Conservation (phyloP, 192 early-diverging fungal species). For the Radiomyces spectabilis region DNA sequence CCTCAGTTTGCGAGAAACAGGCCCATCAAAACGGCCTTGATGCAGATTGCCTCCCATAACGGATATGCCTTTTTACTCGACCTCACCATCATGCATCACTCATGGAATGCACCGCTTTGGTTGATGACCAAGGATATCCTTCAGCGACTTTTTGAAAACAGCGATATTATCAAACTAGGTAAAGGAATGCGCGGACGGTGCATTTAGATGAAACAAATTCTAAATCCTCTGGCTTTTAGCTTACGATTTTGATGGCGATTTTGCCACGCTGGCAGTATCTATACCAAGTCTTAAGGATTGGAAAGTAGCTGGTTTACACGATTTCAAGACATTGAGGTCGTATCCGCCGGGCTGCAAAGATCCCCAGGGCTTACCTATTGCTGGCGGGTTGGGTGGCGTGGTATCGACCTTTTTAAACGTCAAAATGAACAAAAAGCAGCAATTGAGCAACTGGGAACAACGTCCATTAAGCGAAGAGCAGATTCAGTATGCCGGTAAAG, state of each 20-base stretch:
- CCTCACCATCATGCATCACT: conserved; percentile 2
- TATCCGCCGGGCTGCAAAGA: neutral
- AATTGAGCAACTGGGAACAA: conserved; percentile 31
- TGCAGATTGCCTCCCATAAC: conserved; percentile 21
- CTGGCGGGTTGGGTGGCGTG: conserved; percentile 20
- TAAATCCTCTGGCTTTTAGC: neutral
- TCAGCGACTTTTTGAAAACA: neutral
- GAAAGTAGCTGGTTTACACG: conserved; percentile 10
- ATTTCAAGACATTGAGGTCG: conserved; percentile 23
- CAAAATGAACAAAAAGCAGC: conserved; percentile 28
- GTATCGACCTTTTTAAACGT: conserved; percentile 5
- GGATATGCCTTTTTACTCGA: conserved; percentile 17
- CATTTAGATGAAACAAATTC: neutral
- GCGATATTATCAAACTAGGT: conserved; percentile 15
- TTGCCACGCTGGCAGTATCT: conserved; percentile 2
- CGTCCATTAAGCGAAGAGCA: conserved; percentile 23
- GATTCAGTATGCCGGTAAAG: conserved; percentile 23
- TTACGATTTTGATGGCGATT: conserved; percentile 27
- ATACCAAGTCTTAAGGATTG: conserved; percentile 14
- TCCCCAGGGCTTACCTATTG: neutral
- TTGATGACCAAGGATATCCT: conserved; percentile 6
- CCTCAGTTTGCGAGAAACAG: conserved; percentile 17
- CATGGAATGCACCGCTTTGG: neutral
- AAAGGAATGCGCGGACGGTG: neutral
- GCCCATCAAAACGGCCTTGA: conserved; percentile 9